These are phyloP conservation scores for Senecio squalidus DNA, from an alignment of 140 eudicot genomes.

Conservation along the genomic window DNA sequence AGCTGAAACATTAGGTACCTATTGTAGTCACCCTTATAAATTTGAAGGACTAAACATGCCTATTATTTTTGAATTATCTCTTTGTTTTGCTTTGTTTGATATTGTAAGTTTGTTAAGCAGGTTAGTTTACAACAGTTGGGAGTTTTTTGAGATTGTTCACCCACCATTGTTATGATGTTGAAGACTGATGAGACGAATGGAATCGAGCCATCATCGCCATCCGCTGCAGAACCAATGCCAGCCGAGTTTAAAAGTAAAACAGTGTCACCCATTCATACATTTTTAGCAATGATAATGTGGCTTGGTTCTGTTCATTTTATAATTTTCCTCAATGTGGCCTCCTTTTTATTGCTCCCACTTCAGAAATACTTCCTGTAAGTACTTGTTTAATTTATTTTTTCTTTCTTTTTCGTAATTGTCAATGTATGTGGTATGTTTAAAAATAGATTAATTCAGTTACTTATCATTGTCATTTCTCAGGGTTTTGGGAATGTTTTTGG, in stretches of 20 bases:
- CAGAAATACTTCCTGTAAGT: constrained; percentile 40
- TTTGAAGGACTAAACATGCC: background rate
- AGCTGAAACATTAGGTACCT: too few species aligned
- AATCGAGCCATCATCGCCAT: constrained; percentile 1
- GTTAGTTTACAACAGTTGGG: constrained; percentile 6
- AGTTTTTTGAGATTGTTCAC: constrained; percentile 4
- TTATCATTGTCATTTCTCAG: constrained; percentile 24
- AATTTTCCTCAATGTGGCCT: constrained; percentile 28
- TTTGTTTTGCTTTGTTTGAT: background rate
- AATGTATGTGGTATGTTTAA: background rate
- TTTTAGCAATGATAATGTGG: constrained; percentile 55
- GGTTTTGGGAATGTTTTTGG: constrained; percentile 60
- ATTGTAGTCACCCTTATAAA: background rate
- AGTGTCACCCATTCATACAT: constrained; percentile 35
- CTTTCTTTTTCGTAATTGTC: background rate
- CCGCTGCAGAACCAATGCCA: constrained; percentile 19
- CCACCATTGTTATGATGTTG: constrained; percentile 18
- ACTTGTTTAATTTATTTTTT: constrained; percentile 8
- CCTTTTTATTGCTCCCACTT: constrained; percentile 61
- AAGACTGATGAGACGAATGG: constrained; percentile 22
- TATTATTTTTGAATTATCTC: background rate
- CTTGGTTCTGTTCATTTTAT: constrained; percentile 62
- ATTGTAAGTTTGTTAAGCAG: too few species aligned
- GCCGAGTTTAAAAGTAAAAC: constrained; percentile 42
- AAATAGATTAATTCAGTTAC: background rate